Percentiles rank a stretch among this genome's conserved stretches.
These are phyloP conservation scores for Clathrus columnatus DNA, from an alignment of 768 basidiomycete genomes.

Conservation along the genomic window DNA sequence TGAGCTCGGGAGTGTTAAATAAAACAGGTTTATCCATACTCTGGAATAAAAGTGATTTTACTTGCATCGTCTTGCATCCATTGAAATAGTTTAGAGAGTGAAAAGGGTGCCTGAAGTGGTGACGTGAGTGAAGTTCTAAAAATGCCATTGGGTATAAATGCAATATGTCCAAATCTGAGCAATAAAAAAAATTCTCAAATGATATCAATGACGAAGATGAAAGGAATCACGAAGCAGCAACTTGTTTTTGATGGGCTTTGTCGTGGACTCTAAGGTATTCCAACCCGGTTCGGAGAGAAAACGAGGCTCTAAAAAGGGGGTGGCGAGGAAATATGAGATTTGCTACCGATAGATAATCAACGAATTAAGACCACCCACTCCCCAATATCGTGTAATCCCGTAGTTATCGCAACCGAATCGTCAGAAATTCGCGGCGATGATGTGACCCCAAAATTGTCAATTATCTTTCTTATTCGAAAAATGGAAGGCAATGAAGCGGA, in stretches of 20 bases:
- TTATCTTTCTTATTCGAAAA: conserved; percentile 56
- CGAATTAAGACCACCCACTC: conserved; percentile 21
- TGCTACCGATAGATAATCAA: too few relatives aligned
- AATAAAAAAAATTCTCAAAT: not conserved
- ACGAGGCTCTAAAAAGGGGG: conserved; percentile 22
- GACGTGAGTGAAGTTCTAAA: conserved; percentile 32
- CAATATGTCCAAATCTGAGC: conserved; percentile 7
- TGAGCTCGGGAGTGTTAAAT: conserved; percentile 10
- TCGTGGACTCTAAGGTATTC: conserved; percentile 5
- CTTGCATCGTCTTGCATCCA: conserved; percentile 33
- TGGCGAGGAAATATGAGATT: too few relatives aligned
- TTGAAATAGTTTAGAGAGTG: conserved; percentile 34
- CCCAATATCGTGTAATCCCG: conserved; percentile 30
- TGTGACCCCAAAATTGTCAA: conserved; percentile 45
- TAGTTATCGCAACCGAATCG: conserved; percentile 29
- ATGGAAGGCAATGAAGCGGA: conserved; percentile 35
- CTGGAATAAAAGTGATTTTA: conserved; percentile 40
- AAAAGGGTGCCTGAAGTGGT: conserved; percentile 35
- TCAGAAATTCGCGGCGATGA: conserved; percentile 15
- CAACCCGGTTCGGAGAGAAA: not conserved
- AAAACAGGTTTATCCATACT: conserved; percentile 28
- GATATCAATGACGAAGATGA: not conserved
- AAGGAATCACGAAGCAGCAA: conserved; percentile 5
- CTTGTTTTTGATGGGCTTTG: not conserved
- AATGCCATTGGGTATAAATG: not conserved